Conservation (phyloP, 2,329 filamentous ascomycete genomes). For the Podosphaera leucotricha region DNA sequence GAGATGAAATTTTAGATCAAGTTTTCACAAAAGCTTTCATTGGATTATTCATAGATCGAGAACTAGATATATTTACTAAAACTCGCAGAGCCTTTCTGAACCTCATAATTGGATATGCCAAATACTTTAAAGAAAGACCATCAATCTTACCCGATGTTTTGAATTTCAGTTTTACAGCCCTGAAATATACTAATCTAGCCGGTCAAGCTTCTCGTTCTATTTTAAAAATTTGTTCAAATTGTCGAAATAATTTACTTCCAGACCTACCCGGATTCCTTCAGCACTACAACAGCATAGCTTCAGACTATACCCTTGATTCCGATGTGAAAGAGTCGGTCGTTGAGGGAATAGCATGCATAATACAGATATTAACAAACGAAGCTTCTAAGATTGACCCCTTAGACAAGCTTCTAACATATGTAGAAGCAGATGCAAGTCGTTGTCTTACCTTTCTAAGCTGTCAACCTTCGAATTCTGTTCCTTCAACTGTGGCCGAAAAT, state of each 20-base stretch:
- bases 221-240: conserved; percentile 49
- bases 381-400: conserved; percentile 29
- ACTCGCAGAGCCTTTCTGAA: conserved; percentile 45
- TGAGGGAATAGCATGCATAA: conserved; percentile 49
- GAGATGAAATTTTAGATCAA: conserved; percentile 32
- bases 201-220: conserved; percentile 54
- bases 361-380: conserved; percentile 44
- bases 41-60: conserved; percentile 25
- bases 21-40: conserved; percentile 40
- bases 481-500: conserved; percentile 6
- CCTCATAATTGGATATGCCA: conserved; percentile 47
- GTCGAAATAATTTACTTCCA: conserved; percentile 40
- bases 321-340: conserved; percentile 50
- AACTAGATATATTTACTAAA: conserved; percentile 31
- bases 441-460: conserved; percentile 8
- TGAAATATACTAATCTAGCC: conserved; percentile 37
- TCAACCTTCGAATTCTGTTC: background rate
- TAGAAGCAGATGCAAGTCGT: conserved; percentile 35
- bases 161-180: conserved; percentile 48
- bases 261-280: conserved; percentile 46
- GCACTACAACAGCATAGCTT: conserved; percentile 44
- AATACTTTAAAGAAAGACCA: conserved; percentile 51
- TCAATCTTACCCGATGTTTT: conserved; percentile 45
- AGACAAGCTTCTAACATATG: conserved; percentile 32
- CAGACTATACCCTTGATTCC: conserved; percentile 35